These are phyloP conservation scores for Phytophthora crassamura DNA, from an alignment of 352 stramenopile species.

Conservation along the genomic window DNA sequence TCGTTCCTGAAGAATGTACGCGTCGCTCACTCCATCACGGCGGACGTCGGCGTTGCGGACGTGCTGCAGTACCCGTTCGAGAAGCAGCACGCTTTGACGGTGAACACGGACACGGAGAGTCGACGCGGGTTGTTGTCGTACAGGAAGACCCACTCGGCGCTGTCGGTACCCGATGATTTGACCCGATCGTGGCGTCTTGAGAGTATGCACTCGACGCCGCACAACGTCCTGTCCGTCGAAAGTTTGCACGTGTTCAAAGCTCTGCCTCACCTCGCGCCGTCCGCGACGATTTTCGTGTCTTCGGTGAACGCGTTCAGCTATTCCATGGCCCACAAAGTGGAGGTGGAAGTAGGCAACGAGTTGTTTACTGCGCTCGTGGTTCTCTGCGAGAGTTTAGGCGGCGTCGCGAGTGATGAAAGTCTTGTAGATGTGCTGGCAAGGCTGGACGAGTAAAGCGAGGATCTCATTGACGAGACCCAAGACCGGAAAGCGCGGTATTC, in stretches of 20 bases:
- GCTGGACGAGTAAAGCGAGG: conserved; percentile 21
- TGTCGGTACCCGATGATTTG: conserved; percentile 9
- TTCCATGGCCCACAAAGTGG: conserved; percentile 67
- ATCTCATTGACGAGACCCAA: too few relatives aligned
- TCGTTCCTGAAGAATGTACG: conserved; percentile 39
- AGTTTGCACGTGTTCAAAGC: conserved; percentile 67
- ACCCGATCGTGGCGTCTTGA: conserved; percentile 20
- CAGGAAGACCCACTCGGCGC: conserved; percentile 18
- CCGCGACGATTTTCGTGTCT: conserved; percentile 52
- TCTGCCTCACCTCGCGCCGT: conserved; percentile 55
- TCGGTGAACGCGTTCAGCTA: conserved; percentile 61
- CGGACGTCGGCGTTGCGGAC: conserved; percentile 36
- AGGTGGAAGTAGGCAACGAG: conserved; percentile 21
- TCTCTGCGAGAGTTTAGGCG: conserved; percentile 33
- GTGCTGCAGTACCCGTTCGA: conserved; percentile 38
- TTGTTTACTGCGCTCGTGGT: conserved; percentile 50
- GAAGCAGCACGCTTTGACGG: conserved; percentile 28
- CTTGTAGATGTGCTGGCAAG: conserved; percentile 29
- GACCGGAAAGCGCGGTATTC: too few relatives aligned
- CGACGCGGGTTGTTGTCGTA: conserved; percentile 19
- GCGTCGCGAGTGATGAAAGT: conserved; percentile 32
- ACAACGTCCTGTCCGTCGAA: conserved; percentile 37
- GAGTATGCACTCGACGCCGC: conserved; percentile 7
- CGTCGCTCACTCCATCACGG: conserved; percentile 33
- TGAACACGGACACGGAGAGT: conserved; percentile 13